Evolutionary conservation across 352 stramenopile genomes (phyloP).

Genomic region (Phytopythium vexans): DNA sequence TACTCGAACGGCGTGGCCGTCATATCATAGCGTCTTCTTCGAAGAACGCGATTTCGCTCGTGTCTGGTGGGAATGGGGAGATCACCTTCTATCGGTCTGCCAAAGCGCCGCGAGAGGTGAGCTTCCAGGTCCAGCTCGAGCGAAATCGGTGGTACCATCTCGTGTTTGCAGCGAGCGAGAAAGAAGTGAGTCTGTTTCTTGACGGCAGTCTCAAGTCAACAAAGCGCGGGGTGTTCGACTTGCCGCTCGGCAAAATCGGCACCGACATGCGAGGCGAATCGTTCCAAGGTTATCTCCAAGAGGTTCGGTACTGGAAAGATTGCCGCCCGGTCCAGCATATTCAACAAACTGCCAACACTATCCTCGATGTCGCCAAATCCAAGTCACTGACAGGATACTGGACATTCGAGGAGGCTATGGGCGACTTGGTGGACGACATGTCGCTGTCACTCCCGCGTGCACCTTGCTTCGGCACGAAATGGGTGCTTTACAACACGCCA

Average conservation of each 20-base stretch:
- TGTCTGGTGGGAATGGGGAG: constrained; percentile 21
- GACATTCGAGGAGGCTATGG: constrained; percentile 74
- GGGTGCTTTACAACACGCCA: constrained; percentile 48
- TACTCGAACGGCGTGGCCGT: constrained; percentile 47
- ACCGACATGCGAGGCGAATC: constrained; percentile 30
- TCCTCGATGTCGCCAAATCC: constrained; percentile 40
- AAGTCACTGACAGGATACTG: constrained; percentile 53
- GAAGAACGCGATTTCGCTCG: constrained; percentile 50
- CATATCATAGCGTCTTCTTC: constrained; percentile 62
- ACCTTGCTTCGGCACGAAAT: constrained; percentile 39
- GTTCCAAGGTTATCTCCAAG: constrained; percentile 62
- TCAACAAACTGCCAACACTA: constrained; percentile 19
- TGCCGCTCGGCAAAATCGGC: constrained; percentile 53
- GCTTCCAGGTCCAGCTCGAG: constrained; percentile 37
- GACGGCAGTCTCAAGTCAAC: constrained; percentile 36
- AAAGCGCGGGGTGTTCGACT: constrained; percentile 48
- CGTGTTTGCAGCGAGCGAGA: constrained; percentile 40
- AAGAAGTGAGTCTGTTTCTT: constrained; percentile 49
- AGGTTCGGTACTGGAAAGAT: constrained; percentile 66
- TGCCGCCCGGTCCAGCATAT: constrained; percentile 37
- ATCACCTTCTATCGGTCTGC: constrained; percentile 39
- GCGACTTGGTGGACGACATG: constrained; percentile 75
- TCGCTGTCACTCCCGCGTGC: constrained; percentile 41
- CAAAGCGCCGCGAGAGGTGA: constrained; percentile 36
- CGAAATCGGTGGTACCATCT: constrained; percentile 63